These are phyloP conservation scores for Ceratobasidium sp. DNA, from an alignment of 1,284 basidiomycete genomes.

Conservation along the genomic window DNA sequence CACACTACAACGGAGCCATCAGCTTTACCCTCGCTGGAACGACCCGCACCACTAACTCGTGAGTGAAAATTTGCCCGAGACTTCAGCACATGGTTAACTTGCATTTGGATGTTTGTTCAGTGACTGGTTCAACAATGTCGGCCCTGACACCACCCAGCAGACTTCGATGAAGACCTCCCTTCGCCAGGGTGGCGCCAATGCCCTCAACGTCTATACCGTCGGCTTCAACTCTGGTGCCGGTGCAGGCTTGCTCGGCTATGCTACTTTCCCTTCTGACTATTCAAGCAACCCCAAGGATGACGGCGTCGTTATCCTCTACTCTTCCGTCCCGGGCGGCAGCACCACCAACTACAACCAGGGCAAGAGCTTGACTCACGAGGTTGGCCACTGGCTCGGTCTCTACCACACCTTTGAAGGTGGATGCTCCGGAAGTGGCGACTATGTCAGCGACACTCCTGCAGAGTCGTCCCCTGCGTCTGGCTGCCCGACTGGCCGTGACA, in stretches of 20 bases:
- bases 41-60: constrained; percentile 52
- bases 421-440: constrained; percentile 59
- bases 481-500: constrained; percentile 46
- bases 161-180: constrained; percentile 58
- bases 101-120: neutral
- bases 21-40: constrained; percentile 49
- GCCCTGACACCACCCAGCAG: constrained; percentile 55
- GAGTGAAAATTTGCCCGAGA: neutral
- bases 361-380: constrained; percentile 44
- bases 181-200: constrained; percentile 33
- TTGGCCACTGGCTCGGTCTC: constrained; percentile 55
- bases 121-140: constrained; percentile 46
- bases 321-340: constrained; percentile 49
- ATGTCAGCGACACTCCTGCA: constrained; percentile 58
- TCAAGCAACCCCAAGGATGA: constrained; percentile 45
- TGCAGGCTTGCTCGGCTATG: constrained; percentile 45
- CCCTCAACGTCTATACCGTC: constrained; percentile 40
- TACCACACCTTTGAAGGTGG: constrained; percentile 68
- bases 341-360: constrained; percentile 49
- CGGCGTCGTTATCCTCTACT: constrained; percentile 47
- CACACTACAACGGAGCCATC: constrained; percentile 54
- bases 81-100: neutral
- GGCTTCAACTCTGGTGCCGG: constrained; percentile 41
- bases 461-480: constrained; percentile 43
- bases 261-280: constrained; percentile 42